Percentiles rank a stretch among this genome's conserved stretches.
Conservation (phyloP, 495 filamentous ascomycete genomes). For the Chaetomium tenue region DNA sequence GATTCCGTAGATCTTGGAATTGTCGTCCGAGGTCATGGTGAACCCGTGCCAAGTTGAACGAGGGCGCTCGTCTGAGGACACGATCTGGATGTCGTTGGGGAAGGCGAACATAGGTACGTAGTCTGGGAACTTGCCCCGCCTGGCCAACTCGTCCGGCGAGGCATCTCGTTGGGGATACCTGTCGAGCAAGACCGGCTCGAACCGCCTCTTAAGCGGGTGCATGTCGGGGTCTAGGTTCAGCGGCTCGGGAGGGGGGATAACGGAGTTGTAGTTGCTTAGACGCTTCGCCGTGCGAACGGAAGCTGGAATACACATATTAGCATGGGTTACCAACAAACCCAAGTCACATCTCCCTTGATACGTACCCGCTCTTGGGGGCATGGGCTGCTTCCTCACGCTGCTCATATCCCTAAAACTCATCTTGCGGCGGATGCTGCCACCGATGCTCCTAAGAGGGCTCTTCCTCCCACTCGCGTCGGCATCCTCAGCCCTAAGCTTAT, state of each 20-base stretch:
- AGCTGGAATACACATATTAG: conserved; percentile 51
- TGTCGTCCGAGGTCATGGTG: conserved; percentile 92
- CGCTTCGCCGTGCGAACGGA: conserved; percentile 86
- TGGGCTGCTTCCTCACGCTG: conserved; percentile 85
- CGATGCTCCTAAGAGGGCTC: conserved; percentile 53
- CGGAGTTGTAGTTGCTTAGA: conserved; percentile 96
- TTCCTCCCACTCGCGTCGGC: conserved; percentile 45
- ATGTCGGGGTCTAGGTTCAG: conserved; percentile 85
- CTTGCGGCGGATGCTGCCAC: conserved; percentile 78
- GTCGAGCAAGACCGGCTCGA: conserved; percentile 91
- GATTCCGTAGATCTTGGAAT: conserved; percentile 86
- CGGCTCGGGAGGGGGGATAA: conserved; percentile 90
- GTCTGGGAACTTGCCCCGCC: conserved; percentile 87
- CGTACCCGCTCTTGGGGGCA: conserved; percentile 72
- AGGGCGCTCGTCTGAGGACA: conserved; percentile 90
- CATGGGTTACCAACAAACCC: conserved; percentile 17
- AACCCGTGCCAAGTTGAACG: conserved; percentile 98
- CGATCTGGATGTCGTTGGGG: conserved; percentile 94
- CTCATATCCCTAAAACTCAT: conserved; percentile 93
- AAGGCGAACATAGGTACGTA: conserved; percentile 99
- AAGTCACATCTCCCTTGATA: conserved; percentile 16
- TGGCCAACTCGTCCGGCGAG: conserved; percentile 69
- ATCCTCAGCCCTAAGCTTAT: conserved; percentile 80
- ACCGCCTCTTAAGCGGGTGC: conserved; percentile 90
- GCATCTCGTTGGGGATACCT: conserved; percentile 84